phyloP scores from a whole-genome alignment of 2,329 filamentous ascomycete genomes.

The Monilinia laxa region DNA sequence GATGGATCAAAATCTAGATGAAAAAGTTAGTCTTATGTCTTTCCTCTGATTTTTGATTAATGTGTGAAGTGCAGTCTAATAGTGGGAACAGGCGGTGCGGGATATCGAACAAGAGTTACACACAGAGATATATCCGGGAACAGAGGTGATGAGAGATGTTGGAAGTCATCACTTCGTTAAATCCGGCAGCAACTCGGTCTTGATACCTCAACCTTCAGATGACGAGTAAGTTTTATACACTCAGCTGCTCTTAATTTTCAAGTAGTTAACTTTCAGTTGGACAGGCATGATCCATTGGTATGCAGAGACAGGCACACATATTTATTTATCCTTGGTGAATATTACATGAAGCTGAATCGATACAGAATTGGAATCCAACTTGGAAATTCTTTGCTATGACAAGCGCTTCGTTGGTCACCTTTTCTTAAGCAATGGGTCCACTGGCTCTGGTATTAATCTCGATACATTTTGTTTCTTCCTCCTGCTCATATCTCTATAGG shows the following conservation, averaged over 20 bases:
- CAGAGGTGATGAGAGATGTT: conserved; percentile 51
- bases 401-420: conserved; percentile 42
- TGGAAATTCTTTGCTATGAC: conserved; percentile 46
- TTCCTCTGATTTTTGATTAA: neutral
- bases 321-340: neutral
- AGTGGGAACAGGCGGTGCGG: conserved; percentile 28
- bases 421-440: conserved; percentile 45
- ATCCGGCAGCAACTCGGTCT: conserved; percentile 46
- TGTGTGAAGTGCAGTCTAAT: neutral
- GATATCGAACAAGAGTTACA: conserved; percentile 38
- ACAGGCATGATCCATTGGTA: conserved; percentile 47
- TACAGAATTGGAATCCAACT: conserved; percentile 46
- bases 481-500: conserved; percentile 24
- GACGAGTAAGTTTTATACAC: conserved; percentile 38
- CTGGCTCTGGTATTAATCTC: conserved; percentile 36
- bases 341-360: conserved; percentile 10
- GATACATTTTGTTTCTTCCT: neutral
- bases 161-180: conserved; percentile 65
- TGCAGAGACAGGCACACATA: neutral
- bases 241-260: neutral
- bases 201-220: conserved; percentile 50
- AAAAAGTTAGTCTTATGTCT: conserved; percentile 25
- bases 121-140: conserved; percentile 39
- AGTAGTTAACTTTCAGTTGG: neutral
- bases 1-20: conserved; percentile 36